Base-by-base conservation (phyloP, 2,329 filamentous ascomycete genomes). In the Tothia fuscella region DNA sequence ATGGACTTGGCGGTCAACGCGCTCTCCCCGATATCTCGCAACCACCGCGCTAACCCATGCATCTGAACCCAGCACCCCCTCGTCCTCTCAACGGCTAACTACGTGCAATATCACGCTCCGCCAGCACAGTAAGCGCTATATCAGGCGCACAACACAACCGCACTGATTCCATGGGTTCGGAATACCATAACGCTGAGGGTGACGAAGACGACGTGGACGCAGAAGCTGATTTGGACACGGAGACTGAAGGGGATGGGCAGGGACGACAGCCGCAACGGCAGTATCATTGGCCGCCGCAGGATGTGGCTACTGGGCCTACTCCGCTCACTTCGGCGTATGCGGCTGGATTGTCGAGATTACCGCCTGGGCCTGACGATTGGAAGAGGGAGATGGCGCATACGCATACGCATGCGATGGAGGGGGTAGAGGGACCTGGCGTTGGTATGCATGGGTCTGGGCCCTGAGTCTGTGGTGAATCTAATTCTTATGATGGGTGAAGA, bases 1-100 rank as follows among this genome's bases (percentile, higher is more conserved):
- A 45, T 1, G 60, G 60, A 6, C 50, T 63, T 53, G 49, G 53
- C 5, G 57, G 52, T 3, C 60, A 63, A 42, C 56, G 57, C 45
- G 51, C 53, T 29, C 43, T 63, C 17, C 42, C 46, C 20, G 34
- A 46, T 16, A 7, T 43, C 6, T 29, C 43, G 30, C 41, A 17
- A 44, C 34, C 7, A 33, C 38, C 14, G 28, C 44, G 4, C 20
- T n/a, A n/a, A n/a, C n/a, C n/a, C n/a, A n/a, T n/a, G n/a, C n/a
- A n/a, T n/a, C n/a, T n/a, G 13, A 30, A 28, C 19, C 17, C 36
- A 31, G n/a, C 19, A 20, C 19, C 26, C 7, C 16, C 38, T 21
- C 34, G 10, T 21, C n/a, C 33, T 7, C 29, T 25, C 3, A 42
- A 33, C 19, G 17, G 26, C 19, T 17, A 22, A 33, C 26, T 28